Base-by-base conservation (phyloP, 1,284 basidiomycete genomes). In the Trichosporon inkin region DNA sequence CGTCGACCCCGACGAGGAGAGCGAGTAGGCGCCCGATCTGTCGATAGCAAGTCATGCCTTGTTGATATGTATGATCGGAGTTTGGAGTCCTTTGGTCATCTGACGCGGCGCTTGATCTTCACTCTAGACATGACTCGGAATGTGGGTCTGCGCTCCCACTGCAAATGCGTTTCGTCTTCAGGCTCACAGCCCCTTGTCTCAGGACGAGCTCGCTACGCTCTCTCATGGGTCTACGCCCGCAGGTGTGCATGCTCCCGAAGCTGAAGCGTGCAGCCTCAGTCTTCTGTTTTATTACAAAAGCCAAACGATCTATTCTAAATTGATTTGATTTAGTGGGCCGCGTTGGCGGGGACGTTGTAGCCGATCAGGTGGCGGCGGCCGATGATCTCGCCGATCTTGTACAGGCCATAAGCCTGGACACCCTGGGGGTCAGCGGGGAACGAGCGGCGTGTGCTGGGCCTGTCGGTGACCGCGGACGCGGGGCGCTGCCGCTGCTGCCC, bases 351-450 rank as follows among this genome's bases (percentile, higher is more conserved):
- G 62, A 78, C 62, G 68, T 86, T 86, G 82, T 95, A 95, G 49
- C 92, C 92, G 70, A 94, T 83, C 49, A 94, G 74, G 80, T 85
- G 85, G 78, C 90, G 85, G 68, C 90, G 84, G 49, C 92, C 92
- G 68, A 94, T 73, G 67, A 95, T 94, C 80, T 96, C 92, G 60
- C 92, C 92, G 81, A 96, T 85, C 85, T 90, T 78, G 78, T 82
- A 83, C 72, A 81, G 77, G 60, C 82, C 82, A 72, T 83, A 82
- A 1, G 80, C 81, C 75, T 84, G 82, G 61, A 82, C 65, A 54
- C 79, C 80, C 80, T 83, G 63, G 28, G 14, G 56, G 36, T 41
- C 10, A 32, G 52, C 22, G n/a, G 13, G 11, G 49, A 51, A 16
- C 6, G 49, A 22, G 35, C 6, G 16, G 4, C 20, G 53, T 39